Evolutionary conservation across 1,284 basidiomycete genomes (phyloP), one percentile per base, ranked within the genome.

Genomic region (Sporisorium scitamineum): DNA sequence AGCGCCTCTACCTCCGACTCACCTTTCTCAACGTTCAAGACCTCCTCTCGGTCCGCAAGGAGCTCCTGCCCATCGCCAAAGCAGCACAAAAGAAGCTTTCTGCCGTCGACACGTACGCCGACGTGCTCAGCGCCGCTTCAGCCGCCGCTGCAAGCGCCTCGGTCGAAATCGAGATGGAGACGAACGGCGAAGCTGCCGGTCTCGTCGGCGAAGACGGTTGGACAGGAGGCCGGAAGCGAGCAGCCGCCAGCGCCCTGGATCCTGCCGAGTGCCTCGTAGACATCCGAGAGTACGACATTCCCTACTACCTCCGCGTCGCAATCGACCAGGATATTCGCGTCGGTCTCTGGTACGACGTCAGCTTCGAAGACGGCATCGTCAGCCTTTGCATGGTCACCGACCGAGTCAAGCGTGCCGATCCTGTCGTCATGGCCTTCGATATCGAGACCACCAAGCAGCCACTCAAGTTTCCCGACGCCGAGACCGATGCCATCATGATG

Each of bases 401-500:
- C 77, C 91, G 94, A 70, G 95, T 99, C 73, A 96, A 97, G 86
- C 95, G 97, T 90, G 95, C 97, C 34, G 97, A 99, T 83, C 97
- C 97, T 0, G 95, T 99, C 54, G 95, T 99, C 63, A 94, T 99
- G 93, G 97, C 97, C 0, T 99, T 90, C 86, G 97, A 99, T 90
- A 99, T 99, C 83, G 97, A 99, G 87, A 97, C 94, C 29, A 95
- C 95, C 1, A 99, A 99, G 87, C 93, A 94, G 52, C 97, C 97
- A 14, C 91, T 99, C 84, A 99, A 99, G 86, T 99, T 99, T 85
- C 97, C 97, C 0, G 97, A 99, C 87, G 93, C 94, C 78, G 91
- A 92, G 13, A 92, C 93, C 22, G 97, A 99, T 87, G 95, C 97
- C 85, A 94, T 99, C 81, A 99, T 99, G 96, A 99, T 99, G 97